A percentile compares a stretch with the other conserved stretches of the same genome.
Evolutionary conservation across 176 grass and related monocot genomes (phyloP).

Genomic region (Stipa capillata): DNA sequence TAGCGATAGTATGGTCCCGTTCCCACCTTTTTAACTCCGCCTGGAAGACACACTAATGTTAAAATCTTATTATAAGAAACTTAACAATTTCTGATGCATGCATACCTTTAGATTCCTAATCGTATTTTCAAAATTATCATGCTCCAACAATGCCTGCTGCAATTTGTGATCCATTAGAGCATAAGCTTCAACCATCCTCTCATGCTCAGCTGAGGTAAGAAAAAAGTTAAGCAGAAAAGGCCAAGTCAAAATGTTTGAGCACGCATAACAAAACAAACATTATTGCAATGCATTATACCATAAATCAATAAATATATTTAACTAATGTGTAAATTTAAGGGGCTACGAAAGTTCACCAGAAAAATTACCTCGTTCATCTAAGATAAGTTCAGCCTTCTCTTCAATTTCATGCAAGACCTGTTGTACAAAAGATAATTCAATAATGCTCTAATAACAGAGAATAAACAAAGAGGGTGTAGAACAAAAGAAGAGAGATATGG

Average conservation of each 20-base stretch:
- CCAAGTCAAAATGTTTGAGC: background rate
- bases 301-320: background rate
- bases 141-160: constrained; percentile 83
- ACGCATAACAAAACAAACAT: background rate
- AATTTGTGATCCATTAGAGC: constrained; percentile 90
- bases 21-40: constrained; percentile 69
- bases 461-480: background rate
- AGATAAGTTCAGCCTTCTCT: constrained; percentile 90
- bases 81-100: background rate
- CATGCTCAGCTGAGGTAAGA: constrained; percentile 71
- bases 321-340: background rate
- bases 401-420: constrained; percentile 97
- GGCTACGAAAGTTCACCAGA: background rate
- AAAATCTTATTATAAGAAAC: constrained; percentile 16
- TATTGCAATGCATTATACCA: background rate
- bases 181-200: constrained; percentile 87
- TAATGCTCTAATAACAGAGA: background rate
- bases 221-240: background rate
- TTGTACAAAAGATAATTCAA: constrained; percentile 22
- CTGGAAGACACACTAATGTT: constrained; percentile 43
- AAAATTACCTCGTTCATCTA: constrained; percentile 84
- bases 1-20: constrained; percentile 62
- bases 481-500: background rate
- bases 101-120: constrained; percentile 86
- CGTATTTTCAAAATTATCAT: constrained; percentile 86